Conservation (phyloP, 2,329 filamentous ascomycete genomes). For the Colletotrichum sp. region DNA sequence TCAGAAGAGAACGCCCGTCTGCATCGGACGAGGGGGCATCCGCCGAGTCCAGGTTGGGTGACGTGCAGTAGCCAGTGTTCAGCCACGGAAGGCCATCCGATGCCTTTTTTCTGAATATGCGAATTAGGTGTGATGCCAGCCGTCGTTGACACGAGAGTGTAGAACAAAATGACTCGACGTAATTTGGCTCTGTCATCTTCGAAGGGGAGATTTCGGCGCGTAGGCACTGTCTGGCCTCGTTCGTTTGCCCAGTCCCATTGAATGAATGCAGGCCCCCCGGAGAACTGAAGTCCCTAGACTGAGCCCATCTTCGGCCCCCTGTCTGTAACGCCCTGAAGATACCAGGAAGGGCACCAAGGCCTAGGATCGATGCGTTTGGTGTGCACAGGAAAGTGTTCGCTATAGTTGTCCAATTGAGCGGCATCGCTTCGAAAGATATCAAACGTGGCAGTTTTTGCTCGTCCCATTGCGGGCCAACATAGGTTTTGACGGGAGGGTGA, state of each 20-base stretch:
- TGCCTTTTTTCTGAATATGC: not conserved
- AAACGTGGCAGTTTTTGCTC: not conserved
- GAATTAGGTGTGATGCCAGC: not conserved
- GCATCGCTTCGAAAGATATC: not conserved
- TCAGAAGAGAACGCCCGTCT: not conserved
- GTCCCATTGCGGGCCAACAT: not conserved
- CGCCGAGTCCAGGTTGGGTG: not conserved
- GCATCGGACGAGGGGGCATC: not conserved
- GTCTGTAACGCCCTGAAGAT: not conserved
- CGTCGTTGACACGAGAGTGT: not conserved
- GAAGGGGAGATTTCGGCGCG: not conserved
- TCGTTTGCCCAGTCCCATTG: not conserved
- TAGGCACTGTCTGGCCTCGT: not conserved
- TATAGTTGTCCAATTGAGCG: slow-evolving; percentile 5
- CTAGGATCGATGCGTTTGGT: not conserved
- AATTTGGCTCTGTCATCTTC: not conserved
- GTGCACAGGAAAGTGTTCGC: slow-evolving; percentile 8
- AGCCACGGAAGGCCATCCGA: not conserved
- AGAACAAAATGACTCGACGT: not conserved
- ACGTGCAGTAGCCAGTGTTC: not conserved
- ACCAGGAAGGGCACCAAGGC: not conserved
- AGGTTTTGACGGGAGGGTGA: slow-evolving; percentile 8
- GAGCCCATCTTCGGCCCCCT: not conserved
- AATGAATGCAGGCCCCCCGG: not conserved
- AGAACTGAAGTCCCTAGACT: not conserved